A percentile compares a stretch with the other conserved stretches of the same genome.
Evolutionary conservation across 83 land plant genomes (phyloP).

Genomic region (Diphasiastrum complanatum): DNA sequence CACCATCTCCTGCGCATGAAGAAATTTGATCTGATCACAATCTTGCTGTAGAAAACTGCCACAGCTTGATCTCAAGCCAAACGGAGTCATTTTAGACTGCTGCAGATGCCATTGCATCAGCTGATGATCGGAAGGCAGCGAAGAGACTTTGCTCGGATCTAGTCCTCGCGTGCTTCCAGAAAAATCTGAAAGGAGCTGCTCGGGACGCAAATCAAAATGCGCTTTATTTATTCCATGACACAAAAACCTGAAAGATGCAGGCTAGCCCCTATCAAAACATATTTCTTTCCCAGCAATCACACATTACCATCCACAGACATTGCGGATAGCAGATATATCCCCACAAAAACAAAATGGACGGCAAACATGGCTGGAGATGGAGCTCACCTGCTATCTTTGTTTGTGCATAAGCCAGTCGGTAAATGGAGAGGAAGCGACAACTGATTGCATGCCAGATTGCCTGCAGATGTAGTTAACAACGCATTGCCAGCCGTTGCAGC

Average conservation of each 20-base stretch:
- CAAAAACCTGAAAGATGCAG: too few relatives aligned
- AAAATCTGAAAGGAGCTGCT: too few relatives aligned
- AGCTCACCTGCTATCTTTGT: not conserved
- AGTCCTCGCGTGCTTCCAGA: too few relatives aligned
- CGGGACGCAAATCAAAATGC: too few relatives aligned
- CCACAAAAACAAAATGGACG: not conserved
- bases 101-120: not conserved
- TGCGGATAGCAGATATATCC: too few relatives aligned
- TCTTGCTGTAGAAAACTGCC: too few relatives aligned
- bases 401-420: not conserved
- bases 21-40: too few relatives aligned
- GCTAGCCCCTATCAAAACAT: too few relatives aligned
- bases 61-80: not conserved
- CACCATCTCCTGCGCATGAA: too few relatives aligned
- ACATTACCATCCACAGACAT: too few relatives aligned
- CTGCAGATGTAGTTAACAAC: constrained; percentile 7
- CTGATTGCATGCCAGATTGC: constrained; percentile 15
- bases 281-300: too few relatives aligned
- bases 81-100: not conserved
- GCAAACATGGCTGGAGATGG: not conserved
- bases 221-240: too few relatives aligned
- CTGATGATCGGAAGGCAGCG: not conserved
- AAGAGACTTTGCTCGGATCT: not conserved
- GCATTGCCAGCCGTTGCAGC: not conserved
- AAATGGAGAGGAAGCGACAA: not conserved